Evolutionary conservation across 768 basidiomycete species (phyloP), one percentile per base, ranked within the genome.

Genomic region (Mycena rosella): DNA sequence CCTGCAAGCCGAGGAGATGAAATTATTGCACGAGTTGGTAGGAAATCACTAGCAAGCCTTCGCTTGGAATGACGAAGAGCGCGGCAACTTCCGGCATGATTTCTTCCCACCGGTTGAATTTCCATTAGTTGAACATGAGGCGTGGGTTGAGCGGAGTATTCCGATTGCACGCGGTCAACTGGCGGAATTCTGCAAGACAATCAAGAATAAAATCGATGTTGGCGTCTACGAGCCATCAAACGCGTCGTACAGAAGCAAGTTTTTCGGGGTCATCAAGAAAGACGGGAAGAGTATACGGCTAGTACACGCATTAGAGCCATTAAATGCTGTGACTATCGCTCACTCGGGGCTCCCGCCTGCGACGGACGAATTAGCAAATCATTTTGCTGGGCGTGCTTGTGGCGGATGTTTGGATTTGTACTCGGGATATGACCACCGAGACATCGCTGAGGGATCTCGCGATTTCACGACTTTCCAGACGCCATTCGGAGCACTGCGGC

Each of bases 391-490:
- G 57, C 58, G 72, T 0, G 49, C 60, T 5, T 74, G 74, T 36
- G 68, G 70, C 7, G 65, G 68, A 0, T 68, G 69, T 11, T 44
- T 76, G 5, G 72, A 75, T 36, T 59, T 77, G 13, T 74, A 61
- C 34, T 63, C 73, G 0, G 77, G 76, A 8, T 77, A 75, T 53
- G 73, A 81, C 27, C 68, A 80, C 5, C 66, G 72, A 0, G 54
- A 62, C 0, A 69, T 81, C 0, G 68, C 74, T 5, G 69, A 65
- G 2, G 65, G 68, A 3, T 79, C 72, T 0, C 44, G 72, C 0
- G 75, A 79, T 36, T 63, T 78, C 9, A 81, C 78, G 0, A 77
- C 74, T 0, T 81, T 80, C 51, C 70, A 74, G 52, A 75, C 70
- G 0, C 76, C 74, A 1, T 58, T 74, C 15, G 74, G 77, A 0